Evolutionary conservation across 345 rosid species (phyloP).

Genomic region (Capsella bursapastoris): DNA sequence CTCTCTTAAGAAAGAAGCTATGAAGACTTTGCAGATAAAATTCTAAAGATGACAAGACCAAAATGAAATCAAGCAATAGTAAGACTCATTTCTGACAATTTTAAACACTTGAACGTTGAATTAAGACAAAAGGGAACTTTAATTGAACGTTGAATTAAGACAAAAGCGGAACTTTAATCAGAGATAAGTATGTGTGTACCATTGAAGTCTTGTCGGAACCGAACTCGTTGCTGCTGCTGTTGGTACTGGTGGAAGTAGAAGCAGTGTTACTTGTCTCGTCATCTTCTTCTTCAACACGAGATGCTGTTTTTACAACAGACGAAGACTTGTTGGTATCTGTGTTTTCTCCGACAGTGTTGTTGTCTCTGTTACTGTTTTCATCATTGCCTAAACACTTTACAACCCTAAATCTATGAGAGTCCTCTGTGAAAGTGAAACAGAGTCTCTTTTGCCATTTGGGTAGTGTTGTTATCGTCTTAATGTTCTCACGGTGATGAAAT

Average conservation of each 20-base stretch:
- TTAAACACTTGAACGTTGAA: not conserved
- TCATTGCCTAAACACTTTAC: conserved; percentile 54
- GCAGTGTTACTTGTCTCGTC: conserved; percentile 41
- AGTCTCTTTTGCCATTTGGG: conserved; percentile 31
- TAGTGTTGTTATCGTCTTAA: conserved; percentile 24
- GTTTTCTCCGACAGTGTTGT: conserved; percentile 29
- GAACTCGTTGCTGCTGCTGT: conserved; percentile 43
- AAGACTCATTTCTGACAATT: conserved; percentile 1
- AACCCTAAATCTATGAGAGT: conserved; percentile 34
- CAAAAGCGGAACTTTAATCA: not conserved
- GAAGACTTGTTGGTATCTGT: conserved; percentile 31
- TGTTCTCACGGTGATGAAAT: conserved; percentile 38
- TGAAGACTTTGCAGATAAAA: not conserved
- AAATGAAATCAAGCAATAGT: not conserved
- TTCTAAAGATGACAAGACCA: not conserved
- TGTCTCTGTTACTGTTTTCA: conserved; percentile 31
- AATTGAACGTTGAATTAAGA: not conserved
- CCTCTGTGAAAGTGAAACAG: conserved; percentile 43
- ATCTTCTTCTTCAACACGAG: conserved; percentile 55
- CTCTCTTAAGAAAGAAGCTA: not conserved
- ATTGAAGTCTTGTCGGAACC: conserved; percentile 55
- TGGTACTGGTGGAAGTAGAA: not conserved
- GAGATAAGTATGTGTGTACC: conserved; percentile 42
- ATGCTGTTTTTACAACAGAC: conserved; percentile 43
- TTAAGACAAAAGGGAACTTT: not conserved